Conservation (phyloP, 1,284 basidiomycete genomes). For the Pholiota adiposa region DNA sequence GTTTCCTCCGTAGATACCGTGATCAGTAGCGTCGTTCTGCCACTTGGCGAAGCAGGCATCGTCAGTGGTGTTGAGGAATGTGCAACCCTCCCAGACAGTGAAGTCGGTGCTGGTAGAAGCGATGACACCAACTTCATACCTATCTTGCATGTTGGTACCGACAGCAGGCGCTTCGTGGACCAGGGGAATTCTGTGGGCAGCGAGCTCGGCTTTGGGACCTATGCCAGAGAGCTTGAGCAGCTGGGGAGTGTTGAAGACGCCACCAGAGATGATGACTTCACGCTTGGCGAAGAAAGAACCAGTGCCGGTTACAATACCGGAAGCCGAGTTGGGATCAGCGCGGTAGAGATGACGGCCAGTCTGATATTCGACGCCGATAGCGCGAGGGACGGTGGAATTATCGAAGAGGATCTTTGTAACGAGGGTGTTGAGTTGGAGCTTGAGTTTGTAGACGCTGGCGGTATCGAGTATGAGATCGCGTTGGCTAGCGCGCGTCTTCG, state of each 20-base stretch:
- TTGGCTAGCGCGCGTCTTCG: conserved; percentile 11
- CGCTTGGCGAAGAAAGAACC: conserved; percentile 9
- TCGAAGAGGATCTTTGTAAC: conserved; percentile 13
- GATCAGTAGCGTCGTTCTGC: conserved; percentile 3
- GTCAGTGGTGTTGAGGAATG: conserved; percentile 10
- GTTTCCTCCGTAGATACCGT: conserved; percentile 14
- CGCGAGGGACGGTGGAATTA: conserved; percentile 7
- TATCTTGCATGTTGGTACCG: conserved; percentile 16
- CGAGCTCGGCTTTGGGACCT: conserved; percentile 6
- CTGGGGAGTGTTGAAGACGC: conserved; percentile 14
- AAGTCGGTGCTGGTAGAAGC: conserved; percentile 4
- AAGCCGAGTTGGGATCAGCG: conserved; percentile 3
- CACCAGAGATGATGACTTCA: conserved; percentile 14
- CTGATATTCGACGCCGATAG: conserved; percentile 12
- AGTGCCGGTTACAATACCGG: neutral
- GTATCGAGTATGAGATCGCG: conserved; percentile 8
- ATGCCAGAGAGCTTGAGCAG: conserved; percentile 13
- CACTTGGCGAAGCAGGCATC: conserved; percentile 12
- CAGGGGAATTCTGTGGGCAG: conserved; percentile 4
- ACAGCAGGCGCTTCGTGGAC: conserved; percentile 9
- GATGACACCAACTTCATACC: conserved; percentile 15
- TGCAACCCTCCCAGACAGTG: conserved; percentile 5
- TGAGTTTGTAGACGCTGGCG: conserved; percentile 7
- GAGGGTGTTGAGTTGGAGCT: conserved; percentile 14
- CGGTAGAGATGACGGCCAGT: conserved; percentile 13